These are phyloP conservation scores for Umbelopsis vinacea DNA, from an alignment of 192 early-diverging fungal species.

Conservation along the genomic window DNA sequence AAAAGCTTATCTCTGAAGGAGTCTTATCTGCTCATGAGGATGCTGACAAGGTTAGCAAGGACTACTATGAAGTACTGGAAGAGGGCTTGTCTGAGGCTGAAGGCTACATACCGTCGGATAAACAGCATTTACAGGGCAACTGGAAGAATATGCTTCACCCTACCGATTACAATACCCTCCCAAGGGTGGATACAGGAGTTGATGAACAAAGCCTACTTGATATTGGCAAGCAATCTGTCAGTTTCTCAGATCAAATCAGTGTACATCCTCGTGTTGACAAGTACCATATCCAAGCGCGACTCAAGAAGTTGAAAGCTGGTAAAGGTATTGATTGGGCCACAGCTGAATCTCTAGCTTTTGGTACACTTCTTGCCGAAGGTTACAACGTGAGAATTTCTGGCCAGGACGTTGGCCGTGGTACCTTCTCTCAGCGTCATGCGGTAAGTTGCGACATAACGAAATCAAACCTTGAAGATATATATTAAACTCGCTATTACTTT, in stretches of 20 bases:
- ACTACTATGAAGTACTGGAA: slow-evolving; percentile 66
- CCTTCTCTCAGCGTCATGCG: slow-evolving; percentile 95
- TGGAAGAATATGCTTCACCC: slow-evolving; percentile 80
- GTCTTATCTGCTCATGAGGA: slow-evolving; percentile 46
- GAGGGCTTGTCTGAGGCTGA: slow-evolving; percentile 63
- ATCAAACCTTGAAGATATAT: not conserved
- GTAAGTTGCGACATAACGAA: not conserved
- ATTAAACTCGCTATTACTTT: not conserved
- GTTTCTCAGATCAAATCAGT: slow-evolving; percentile 63
- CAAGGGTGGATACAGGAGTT: slow-evolving; percentile 62
- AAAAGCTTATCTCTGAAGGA: slow-evolving; percentile 65
- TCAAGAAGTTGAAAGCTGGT: slow-evolving; percentile 72
- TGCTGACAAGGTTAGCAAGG: slow-evolving; percentile 57
- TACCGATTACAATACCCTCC: slow-evolving; percentile 21
- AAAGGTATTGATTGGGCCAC: slow-evolving; percentile 93
- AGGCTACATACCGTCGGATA: slow-evolving; percentile 58
- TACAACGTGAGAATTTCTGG: slow-evolving; percentile 93
- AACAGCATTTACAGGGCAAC: slow-evolving; percentile 70
- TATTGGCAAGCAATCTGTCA: slow-evolving; percentile 83
- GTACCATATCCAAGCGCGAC: slow-evolving; percentile 87
- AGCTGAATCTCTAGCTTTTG: slow-evolving; percentile 90
- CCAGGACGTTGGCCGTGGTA: slow-evolving; percentile 97
- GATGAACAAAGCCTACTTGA: slow-evolving; percentile 59
- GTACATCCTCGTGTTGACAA: slow-evolving; percentile 87
- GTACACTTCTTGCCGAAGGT: slow-evolving; percentile 82